phyloP scores from a whole-genome alignment of 192 early-diverging fungal genomes.

The Coemansia sp. region DNA sequence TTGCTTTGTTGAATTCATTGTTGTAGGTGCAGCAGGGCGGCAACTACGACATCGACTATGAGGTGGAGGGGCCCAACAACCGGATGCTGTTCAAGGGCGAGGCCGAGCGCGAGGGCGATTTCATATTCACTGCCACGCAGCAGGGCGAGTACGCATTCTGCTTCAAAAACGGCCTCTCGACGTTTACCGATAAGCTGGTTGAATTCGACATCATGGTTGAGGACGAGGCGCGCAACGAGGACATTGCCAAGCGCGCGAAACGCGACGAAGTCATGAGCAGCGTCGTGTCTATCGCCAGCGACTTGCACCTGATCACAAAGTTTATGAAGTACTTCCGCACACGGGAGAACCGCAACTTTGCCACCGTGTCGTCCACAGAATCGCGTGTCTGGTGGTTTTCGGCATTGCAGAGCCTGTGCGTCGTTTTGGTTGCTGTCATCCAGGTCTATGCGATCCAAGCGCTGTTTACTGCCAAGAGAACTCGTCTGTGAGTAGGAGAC shows the following conservation, averaged over 20 bases:
- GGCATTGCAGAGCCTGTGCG: slow-evolving; percentile 66
- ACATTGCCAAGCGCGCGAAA: slow-evolving; percentile 57
- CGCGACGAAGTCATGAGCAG: slow-evolving; percentile 57
- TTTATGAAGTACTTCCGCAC: slow-evolving; percentile 88
- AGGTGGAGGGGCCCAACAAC: slow-evolving; percentile 72
- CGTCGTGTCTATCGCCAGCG: slow-evolving; percentile 61
- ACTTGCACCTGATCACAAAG: slow-evolving; percentile 68
- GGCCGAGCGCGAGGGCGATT: slow-evolving; percentile 93
- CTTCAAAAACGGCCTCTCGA: slow-evolving; percentile 93
- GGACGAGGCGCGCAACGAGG: slow-evolving; percentile 71
- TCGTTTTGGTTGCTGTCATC: slow-evolving; percentile 79
- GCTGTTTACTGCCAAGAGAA: slow-evolving; percentile 79
- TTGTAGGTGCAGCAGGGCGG: slow-evolving; percentile 92
- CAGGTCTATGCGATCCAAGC: slow-evolving; percentile 93
- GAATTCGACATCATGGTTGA: slow-evolving; percentile 96
- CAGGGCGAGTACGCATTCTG: slow-evolving; percentile 95
- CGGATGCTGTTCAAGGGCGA: slow-evolving; percentile 70
- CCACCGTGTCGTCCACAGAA: slow-evolving; percentile 85
- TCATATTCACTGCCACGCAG: slow-evolving; percentile 80
- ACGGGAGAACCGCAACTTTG: slow-evolving; percentile 86
- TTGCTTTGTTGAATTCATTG: not conserved
- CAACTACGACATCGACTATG: slow-evolving; percentile 95
- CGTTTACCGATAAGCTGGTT: slow-evolving; percentile 90
- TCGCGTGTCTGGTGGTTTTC: slow-evolving; percentile 93
- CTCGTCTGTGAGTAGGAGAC: slow-evolving; percentile 22